Conservation (phyloP, 768 basidiomycete genomes). For the Suillus variegatus region DNA sequence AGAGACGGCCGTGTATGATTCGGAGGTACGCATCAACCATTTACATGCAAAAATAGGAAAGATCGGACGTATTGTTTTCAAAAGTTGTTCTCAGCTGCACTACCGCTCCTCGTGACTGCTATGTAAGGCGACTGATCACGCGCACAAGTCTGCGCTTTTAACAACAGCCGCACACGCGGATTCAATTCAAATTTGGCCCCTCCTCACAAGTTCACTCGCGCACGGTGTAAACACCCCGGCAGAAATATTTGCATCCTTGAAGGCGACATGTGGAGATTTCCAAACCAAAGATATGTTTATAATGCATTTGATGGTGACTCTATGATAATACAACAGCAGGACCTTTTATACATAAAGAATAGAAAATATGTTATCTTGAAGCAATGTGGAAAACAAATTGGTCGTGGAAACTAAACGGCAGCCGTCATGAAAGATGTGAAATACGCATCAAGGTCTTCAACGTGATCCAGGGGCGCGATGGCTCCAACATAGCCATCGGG, state of each 20-base stretch:
- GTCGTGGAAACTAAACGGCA: not conserved
- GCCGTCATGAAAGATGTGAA: constrained; percentile 44
- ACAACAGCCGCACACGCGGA: no score
- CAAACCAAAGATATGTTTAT: not conserved
- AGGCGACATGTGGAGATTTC: not conserved
- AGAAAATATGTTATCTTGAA: not conserved
- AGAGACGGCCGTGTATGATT: no score
- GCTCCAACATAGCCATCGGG: constrained; percentile 59
- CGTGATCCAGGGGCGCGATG: constrained; percentile 48
- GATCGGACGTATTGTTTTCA: no score
- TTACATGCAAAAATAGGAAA: no score
- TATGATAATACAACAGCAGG: not conserved
- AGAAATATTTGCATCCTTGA: not conserved
- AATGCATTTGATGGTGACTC: not conserved
- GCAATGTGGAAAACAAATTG: not conserved
- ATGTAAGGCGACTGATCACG: no score
- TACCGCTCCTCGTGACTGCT: no score
- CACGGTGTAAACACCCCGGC: no score
- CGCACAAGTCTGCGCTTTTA: no score
- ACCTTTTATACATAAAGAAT: not conserved
- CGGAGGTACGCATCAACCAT: no score
- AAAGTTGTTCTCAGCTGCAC: no score
- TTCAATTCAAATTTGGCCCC: no score
- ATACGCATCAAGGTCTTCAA: constrained; percentile 43
- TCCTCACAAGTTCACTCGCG: no score